Conservation (phyloP, 345 rosid species). For the sweet orange (Citrus sinensis) region DVS_A1.0 CM039164.1:4611501-4612000, state of each 20-base stretch:
- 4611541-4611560: not conserved
- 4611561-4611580: not conserved
- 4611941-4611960: conserved; percentile 20
- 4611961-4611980: conserved; percentile 32
- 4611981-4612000: conserved; percentile 16
- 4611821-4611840: conserved; percentile 57
- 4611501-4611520: not conserved
- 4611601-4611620: not conserved
- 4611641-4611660: not conserved
- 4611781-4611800: not conserved
- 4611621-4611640: not conserved
- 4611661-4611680: not conserved
- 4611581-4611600: not conserved
- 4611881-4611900: not conserved
- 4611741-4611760: not conserved
- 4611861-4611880: conserved; percentile 26
- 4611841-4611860: conserved; percentile 44
- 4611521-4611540: not conserved
- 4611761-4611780: not conserved
- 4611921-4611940: not conserved
- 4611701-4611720: not conserved
- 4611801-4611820: conserved; percentile 29
- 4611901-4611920: not conserved
- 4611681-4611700: too few species aligned
- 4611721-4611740: not conserved